A percentile compares a stretch with the other conserved stretches of the same genome.
These are phyloP conservation scores for Venturia aucupariae DNA, from an alignment of 2,329 filamentous ascomycete species.

Conservation along the genomic window DNA sequence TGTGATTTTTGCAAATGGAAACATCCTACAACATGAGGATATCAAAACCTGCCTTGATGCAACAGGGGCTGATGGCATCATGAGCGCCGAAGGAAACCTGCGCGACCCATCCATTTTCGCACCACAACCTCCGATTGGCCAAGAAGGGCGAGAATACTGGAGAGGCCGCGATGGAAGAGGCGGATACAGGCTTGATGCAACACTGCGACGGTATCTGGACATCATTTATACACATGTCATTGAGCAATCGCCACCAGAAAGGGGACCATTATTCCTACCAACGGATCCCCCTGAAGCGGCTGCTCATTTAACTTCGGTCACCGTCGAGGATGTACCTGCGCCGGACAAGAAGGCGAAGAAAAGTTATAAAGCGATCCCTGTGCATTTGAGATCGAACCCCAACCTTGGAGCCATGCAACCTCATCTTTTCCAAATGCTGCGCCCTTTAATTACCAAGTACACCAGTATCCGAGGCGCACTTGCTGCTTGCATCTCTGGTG, in stretches of 20 bases:
- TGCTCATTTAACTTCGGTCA: background rate
- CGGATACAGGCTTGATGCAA: constrained; percentile 81
- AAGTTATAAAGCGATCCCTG: constrained; percentile 34
- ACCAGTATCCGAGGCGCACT: constrained; percentile 81
- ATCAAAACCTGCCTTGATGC: constrained; percentile 66
- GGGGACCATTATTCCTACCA: constrained; percentile 66
- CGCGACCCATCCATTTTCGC: constrained; percentile 86
- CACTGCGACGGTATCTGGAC: constrained; percentile 80
- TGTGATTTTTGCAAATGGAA: constrained; percentile 94
- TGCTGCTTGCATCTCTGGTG: constrained; percentile 56
- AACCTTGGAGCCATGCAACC: constrained; percentile 79
- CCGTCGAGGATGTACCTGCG: constrained; percentile 24
- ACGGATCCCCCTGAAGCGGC: constrained; percentile 36
- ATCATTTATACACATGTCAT: constrained; percentile 76
- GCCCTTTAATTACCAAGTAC: constrained; percentile 70
- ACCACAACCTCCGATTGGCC: constrained; percentile 50
- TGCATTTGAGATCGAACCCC: constrained; percentile 38
- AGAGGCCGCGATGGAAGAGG: constrained; percentile 66
- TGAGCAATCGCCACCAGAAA: constrained; percentile 52
- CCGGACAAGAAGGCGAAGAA: constrained; percentile 28
- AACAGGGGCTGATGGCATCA: constrained; percentile 85
- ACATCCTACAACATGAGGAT: constrained; percentile 74
- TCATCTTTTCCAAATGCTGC: constrained; percentile 85
- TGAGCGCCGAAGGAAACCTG: constrained; percentile 93
- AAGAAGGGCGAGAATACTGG: constrained; percentile 78